Conservation (phyloP, 768 basidiomycete genomes). For the Rhodotorula toruloides region DNA sequence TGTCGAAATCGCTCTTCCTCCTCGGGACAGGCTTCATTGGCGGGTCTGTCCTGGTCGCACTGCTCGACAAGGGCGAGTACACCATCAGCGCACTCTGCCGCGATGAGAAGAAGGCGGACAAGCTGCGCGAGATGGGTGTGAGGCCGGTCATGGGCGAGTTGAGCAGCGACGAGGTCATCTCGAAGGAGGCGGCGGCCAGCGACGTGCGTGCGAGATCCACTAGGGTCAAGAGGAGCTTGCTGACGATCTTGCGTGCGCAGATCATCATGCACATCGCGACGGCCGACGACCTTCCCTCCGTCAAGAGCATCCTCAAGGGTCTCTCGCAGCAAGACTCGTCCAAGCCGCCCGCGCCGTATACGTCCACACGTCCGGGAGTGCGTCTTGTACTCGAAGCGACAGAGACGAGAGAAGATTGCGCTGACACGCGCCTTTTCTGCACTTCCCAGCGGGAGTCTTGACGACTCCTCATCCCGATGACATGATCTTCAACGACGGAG, state of each 20-base stretch:
- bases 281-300: conserved; percentile 33
- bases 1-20: conserved; percentile 14
- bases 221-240: not conserved
- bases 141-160: conserved; percentile 23
- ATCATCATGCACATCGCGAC: conserved; percentile 36
- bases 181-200: conserved; percentile 13
- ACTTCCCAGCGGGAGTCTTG: conserved; percentile 2
- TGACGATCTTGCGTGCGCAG: not conserved
- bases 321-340: conserved; percentile 9
- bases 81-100: conserved; percentile 21
- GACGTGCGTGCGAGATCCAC: conserved; percentile 16
- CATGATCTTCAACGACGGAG: conserved; percentile 26
- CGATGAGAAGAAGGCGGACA: conserved; percentile 15
- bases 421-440: too few relatives aligned
- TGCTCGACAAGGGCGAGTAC: conserved; percentile 23
- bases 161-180: conserved; percentile 16
- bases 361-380: conserved; percentile 36
- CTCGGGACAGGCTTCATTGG: conserved; percentile 36
- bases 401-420: not conserved
- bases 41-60: conserved; percentile 18
- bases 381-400: not conserved
- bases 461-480: conserved; percentile 18
- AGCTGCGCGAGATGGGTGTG: conserved; percentile 26
- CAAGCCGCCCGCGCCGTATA: conserved; percentile 22
- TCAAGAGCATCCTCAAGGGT: conserved; percentile 31